Base-by-base conservation (phyloP, 2,329 filamentous ascomycete species). In the Fusarium luffae region DNA sequence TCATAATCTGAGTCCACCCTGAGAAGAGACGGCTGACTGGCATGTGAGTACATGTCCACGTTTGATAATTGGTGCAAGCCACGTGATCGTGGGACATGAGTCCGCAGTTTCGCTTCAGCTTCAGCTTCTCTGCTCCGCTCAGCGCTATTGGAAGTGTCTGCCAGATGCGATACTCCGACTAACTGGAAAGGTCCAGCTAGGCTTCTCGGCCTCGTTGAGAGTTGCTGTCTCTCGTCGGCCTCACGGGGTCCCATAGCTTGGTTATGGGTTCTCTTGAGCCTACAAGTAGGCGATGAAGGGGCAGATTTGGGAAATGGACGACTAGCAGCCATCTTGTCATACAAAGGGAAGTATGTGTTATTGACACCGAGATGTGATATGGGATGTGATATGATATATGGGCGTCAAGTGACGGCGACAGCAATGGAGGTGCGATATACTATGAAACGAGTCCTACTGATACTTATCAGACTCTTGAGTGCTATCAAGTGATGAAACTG, bases 401-500 rank as follows among this genome's bases (percentile, higher is more conserved):
- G 59, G 13, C 12, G 19, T 32, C 54, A 51, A 52, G 42, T 34
- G 50, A 51, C 25, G 30, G 48, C 52, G 56, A 59, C 46, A 52
- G 56, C 48, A 47, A 46, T 40, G 65, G n/a, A 44, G 61, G 28
- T 50, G 10, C 40, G 46, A 40, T 51, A 34, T 34, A 54, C 34
- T 54, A 46, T 23, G 25, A 27, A 21, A 25, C 42, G 34, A 58
- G 57, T 72, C 69, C 48, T 54, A 64, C 52, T 54, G 48, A 44
- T 55, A 58, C 51, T 51, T 7, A 56, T 49, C 41, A 37, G 51
- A 49, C 23, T 63, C 43, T 54, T 37, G 34, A 37, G 44, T 34
- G 56, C 27, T 60, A 49, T 49, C 47, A 61, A 59, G 52, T 55
- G 72, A 74, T 72, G 66, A 21, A 67, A 65, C 54, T 46, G 41